Conservation (phyloP, 1,284 basidiomycete genomes). For the Cutaneotrichosporon spelunceum region DNA sequence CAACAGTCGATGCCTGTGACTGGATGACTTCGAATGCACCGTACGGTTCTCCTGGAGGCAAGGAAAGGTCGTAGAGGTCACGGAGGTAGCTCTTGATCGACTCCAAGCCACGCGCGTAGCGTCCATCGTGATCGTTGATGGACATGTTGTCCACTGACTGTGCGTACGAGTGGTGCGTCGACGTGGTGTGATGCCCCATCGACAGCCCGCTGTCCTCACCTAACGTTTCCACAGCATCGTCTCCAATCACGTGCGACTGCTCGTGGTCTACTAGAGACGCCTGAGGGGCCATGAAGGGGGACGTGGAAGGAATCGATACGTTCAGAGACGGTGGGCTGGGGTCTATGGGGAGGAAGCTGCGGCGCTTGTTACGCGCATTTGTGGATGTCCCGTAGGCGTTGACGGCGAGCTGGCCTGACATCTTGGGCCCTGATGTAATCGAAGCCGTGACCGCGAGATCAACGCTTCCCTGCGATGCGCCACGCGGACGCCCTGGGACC, state of each 20-base stretch:
- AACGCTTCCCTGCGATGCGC: constrained; percentile 15
- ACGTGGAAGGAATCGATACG: constrained; percentile 59
- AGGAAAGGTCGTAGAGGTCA: constrained; percentile 82
- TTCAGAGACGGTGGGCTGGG: constrained; percentile 56
- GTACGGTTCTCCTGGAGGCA: constrained; percentile 42
- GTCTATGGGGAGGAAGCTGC: constrained; percentile 76
- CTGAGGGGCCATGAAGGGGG: constrained; percentile 56
- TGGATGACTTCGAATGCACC: constrained; percentile 45
- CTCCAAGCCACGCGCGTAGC: constrained; percentile 61
- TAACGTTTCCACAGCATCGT: constrained; percentile 23
- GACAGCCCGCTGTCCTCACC: constrained; percentile 20
- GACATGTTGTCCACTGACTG: constrained; percentile 15
- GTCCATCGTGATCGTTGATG: constrained; percentile 26
- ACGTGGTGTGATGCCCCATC: constrained; percentile 8
- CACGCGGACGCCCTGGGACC: constrained; percentile 10
- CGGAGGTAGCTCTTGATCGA: constrained; percentile 91
- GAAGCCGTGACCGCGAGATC: background rate
- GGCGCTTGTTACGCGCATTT: constrained; percentile 56
- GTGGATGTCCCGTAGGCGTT: background rate
- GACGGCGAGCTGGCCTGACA: background rate
- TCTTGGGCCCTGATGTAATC: constrained; percentile 2
- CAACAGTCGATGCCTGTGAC: background rate
- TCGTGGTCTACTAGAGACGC: constrained; percentile 21
- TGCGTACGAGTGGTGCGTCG: constrained; percentile 5
- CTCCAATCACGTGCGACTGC: background rate